Conservation (phyloP, 306 rosid species). For the Lathyrus oleraceus region DNA sequence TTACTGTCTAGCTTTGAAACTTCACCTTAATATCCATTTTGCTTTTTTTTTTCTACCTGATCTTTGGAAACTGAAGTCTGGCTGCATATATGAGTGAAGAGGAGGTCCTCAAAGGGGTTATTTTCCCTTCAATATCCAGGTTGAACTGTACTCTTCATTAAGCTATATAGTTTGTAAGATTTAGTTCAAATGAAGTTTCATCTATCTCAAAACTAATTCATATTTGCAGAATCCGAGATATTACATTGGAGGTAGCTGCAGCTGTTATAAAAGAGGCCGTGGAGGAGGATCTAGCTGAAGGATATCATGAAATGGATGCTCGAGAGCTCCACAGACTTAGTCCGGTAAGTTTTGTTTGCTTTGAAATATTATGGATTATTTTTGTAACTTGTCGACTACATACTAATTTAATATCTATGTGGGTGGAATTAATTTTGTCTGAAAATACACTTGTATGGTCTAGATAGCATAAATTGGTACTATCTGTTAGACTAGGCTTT, state of each 20-base stretch:
- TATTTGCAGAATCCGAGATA: slow-evolving; percentile 86
- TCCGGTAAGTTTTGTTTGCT: slow-evolving; percentile 49
- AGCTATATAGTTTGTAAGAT: slow-evolving; percentile 11
- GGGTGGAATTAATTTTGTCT: neutral
- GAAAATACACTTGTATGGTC: slow-evolving; percentile 10
- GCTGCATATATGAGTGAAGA: slow-evolving; percentile 97
- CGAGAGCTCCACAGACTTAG: slow-evolving; percentile 73
- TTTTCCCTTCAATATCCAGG: slow-evolving; percentile 95
- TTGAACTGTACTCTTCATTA: slow-evolving; percentile 29
- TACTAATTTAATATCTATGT: slow-evolving; percentile 9
- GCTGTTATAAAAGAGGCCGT: slow-evolving; percentile 92
- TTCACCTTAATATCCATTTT: slow-evolving; percentile 1
- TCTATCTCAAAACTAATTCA: slow-evolving; percentile 32
- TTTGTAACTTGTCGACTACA: slow-evolving; percentile 4
- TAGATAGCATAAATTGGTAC: slow-evolving; percentile 5
- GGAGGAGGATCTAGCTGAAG: slow-evolving; percentile 90
- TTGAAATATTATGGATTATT: neutral
- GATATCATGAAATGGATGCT: slow-evolving; percentile 78
- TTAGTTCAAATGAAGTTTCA: slow-evolving; percentile 23
- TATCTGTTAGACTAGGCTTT: neutral
- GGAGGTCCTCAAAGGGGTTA: slow-evolving; percentile 76
- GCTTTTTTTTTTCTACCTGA: slow-evolving; percentile 24
- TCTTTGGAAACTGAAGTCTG: slow-evolving; percentile 60
- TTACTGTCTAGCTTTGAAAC: slow-evolving; percentile 29
- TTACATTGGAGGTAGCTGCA: slow-evolving; percentile 86